Evolutionary conservation across 495 filamentous ascomycete genomes (phyloP).

Genomic region (Aspergillus haitiensis): DNA sequence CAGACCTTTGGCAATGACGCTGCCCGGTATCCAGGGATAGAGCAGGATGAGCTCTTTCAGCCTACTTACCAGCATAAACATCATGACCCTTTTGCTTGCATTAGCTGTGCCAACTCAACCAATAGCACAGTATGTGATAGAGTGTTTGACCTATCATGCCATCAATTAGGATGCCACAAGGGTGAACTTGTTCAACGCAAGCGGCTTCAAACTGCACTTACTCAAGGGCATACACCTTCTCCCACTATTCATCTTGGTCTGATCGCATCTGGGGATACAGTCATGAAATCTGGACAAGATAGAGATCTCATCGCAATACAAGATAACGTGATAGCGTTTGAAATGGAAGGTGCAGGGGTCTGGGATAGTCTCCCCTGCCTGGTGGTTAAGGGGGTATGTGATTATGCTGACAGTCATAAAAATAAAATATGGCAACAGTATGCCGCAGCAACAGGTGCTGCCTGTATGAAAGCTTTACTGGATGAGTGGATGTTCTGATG

Average conservation of each 20-base stretch:
- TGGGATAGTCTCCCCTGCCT: slow-evolving; percentile 31
- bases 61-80: slow-evolving; percentile 25
- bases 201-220: slow-evolving; percentile 4
- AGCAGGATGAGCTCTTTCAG: slow-evolving; percentile 24
- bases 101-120: not conserved
- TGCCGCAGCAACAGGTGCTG: slow-evolving; percentile 37
- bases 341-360: slow-evolving; percentile 37
- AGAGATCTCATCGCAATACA: slow-evolving; percentile 25
- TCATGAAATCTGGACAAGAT: slow-evolving; percentile 37
- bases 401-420: slow-evolving; percentile 46
- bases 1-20: not conserved
- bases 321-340: slow-evolving; percentile 25
- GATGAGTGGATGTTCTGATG: slow-evolving; percentile 18
- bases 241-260: slow-evolving; percentile 26
- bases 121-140: slow-evolving; percentile 12
- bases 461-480: slow-evolving; percentile 30
- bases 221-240: slow-evolving; percentile 10
- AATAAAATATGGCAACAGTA: slow-evolving; percentile 43
- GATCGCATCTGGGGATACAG: slow-evolving; percentile 32
- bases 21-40: slow-evolving; percentile 22
- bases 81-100: not conserved
- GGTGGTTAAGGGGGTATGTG: slow-evolving; percentile 42
- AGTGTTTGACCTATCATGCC: slow-evolving; percentile 10
- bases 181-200: slow-evolving; percentile 12
- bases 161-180: slow-evolving; percentile 18